Conservation (phyloP, 2,329 filamentous ascomycete species). For the Sporothrix luriei region DNA sequence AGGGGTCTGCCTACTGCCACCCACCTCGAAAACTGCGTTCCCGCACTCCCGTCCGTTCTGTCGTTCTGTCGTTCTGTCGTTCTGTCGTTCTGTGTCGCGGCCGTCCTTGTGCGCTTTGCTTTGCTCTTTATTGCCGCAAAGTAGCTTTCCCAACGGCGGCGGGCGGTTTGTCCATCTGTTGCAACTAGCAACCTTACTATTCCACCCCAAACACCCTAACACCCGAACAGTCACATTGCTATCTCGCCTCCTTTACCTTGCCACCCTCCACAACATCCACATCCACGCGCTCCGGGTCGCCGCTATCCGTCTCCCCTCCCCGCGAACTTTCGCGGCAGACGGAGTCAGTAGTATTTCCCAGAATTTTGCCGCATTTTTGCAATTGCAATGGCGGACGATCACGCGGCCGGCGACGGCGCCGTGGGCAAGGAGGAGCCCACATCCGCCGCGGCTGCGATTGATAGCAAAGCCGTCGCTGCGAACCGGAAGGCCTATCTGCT, state of each 20-base stretch:
- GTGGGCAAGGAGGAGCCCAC: slow-evolving; percentile 1
- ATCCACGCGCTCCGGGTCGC: neutral
- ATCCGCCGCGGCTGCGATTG: neutral
- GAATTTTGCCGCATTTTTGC: neutral
- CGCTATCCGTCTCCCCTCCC: neutral
- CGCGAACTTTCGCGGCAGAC: neutral
- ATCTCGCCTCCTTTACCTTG: neutral
- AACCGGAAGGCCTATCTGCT: slow-evolving; percentile 31
- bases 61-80: too few relatives aligned
- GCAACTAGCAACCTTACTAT: neutral
- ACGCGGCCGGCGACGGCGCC: neutral
- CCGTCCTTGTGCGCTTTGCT: neutral
- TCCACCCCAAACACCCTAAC: neutral
- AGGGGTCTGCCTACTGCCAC: neutral
- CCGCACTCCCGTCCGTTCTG: slow-evolving; percentile 17
- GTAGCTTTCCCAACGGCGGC: slow-evolving; percentile 10
- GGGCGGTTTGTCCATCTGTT: neutral
- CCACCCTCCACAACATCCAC: neutral
- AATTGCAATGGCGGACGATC: slow-evolving; percentile 26
- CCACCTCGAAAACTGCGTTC: slow-evolving; percentile 8
- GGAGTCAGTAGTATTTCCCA: neutral
- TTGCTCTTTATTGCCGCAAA: neutral
- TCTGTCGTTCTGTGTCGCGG: neutral
- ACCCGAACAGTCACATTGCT: neutral
- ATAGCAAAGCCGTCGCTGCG: neutral